Conservation (phyloP, 768 basidiomycete genomes). For the Strobilomyces confusus region DNA sequence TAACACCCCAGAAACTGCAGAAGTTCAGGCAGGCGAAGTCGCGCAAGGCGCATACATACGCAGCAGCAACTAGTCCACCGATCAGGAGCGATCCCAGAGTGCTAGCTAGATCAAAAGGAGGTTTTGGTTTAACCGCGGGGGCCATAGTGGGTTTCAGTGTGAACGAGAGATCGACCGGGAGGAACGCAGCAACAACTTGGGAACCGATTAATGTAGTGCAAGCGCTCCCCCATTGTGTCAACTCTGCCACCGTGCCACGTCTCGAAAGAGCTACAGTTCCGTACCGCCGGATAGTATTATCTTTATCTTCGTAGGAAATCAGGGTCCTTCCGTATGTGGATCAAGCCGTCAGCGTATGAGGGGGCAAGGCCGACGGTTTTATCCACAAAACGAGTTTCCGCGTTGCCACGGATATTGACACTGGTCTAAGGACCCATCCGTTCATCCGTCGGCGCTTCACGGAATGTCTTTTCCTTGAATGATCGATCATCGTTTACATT, state of each 20-base stretch:
- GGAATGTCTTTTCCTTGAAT: not conserved
- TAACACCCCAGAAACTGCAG: constrained; percentile 52
- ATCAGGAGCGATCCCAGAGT: constrained; percentile 55
- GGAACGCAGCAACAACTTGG: not conserved
- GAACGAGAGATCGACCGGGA: not conserved
- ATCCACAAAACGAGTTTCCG: not conserved
- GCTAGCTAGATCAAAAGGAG: constrained; percentile 34
- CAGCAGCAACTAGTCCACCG: constrained; percentile 53
- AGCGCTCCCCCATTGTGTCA: not conserved
- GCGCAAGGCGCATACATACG: constrained; percentile 33
- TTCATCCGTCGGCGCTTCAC: not conserved
- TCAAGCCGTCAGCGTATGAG: not conserved
- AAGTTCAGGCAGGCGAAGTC: not conserved
- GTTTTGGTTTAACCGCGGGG: not conserved
- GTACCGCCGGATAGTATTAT: not conserved
- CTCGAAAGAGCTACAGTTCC: not conserved
- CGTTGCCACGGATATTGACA: constrained; percentile 9
- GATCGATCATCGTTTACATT: not conserved
- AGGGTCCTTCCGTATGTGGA: not conserved
- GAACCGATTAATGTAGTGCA: not conserved
- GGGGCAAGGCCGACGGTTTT: not conserved
- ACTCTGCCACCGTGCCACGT: not conserved
- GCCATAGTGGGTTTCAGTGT: not conserved
- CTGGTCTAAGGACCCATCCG: not conserved
- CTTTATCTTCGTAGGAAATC: not conserved